These are phyloP conservation scores for Syncephalastrum sp. DNA, from an alignment of 371 early-diverging fungal genomes.

Conservation along the genomic window DNA sequence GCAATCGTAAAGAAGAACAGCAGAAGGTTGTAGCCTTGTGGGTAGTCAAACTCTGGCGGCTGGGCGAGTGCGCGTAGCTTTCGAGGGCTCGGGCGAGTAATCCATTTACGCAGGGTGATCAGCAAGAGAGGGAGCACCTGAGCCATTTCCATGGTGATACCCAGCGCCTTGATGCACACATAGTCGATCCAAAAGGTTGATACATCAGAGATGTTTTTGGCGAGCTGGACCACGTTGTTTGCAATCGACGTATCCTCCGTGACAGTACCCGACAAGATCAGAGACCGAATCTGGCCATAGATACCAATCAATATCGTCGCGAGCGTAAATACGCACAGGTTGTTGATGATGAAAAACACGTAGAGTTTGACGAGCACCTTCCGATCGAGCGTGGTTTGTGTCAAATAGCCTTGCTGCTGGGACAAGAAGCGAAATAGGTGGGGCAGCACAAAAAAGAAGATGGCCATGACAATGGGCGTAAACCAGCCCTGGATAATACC, in stretches of 20 bases:
- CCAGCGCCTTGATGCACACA: slow-evolving; percentile 55
- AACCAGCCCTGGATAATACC: slow-evolving; percentile 69
- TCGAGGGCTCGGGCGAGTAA: slow-evolving; percentile 72
- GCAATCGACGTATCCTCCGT: slow-evolving; percentile 2
- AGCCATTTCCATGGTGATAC: slow-evolving; percentile 63
- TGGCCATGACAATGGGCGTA: slow-evolving; percentile 68
- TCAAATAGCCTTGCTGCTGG: slow-evolving; percentile 72
- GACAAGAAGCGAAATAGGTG: slow-evolving; percentile 65
- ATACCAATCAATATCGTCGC: slow-evolving; percentile 55
- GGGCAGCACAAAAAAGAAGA: slow-evolving; percentile 68
- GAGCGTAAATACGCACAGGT: slow-evolving; percentile 66
- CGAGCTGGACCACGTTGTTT: slow-evolving; percentile 29
- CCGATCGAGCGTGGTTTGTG: slow-evolving; percentile 69
- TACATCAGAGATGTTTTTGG: slow-evolving; percentile 41
- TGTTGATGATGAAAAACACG: slow-evolving; percentile 73
- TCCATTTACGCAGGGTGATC: slow-evolving; percentile 56
- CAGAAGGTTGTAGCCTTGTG: slow-evolving; percentile 67
- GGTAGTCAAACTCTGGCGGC: slow-evolving; percentile 73
- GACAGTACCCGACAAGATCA: slow-evolving; percentile 41
- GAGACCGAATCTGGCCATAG: slow-evolving; percentile 47
- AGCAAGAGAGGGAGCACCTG: slow-evolving; percentile 66
- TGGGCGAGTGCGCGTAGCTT: slow-evolving; percentile 61
- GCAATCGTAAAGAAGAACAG: slow-evolving; percentile 78
- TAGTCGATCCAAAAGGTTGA: slow-evolving; percentile 72
- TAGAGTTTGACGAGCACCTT: slow-evolving; percentile 72